Conservation (phyloP, 768 basidiomycete genomes). For the Lepiota brunneoincarnata region DNA sequence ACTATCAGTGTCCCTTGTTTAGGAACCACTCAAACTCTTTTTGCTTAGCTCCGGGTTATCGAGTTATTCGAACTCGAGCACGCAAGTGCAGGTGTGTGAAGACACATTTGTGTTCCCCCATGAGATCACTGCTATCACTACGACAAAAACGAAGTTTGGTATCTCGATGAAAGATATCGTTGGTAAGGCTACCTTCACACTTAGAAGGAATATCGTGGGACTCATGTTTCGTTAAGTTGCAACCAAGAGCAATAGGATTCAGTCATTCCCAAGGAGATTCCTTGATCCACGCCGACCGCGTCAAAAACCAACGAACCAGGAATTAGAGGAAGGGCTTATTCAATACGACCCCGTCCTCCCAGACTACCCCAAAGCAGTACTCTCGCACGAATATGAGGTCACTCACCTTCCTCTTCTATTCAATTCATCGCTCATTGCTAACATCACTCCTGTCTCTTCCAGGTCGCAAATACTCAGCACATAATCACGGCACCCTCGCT, state of each 20-base stretch:
- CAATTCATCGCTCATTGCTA: background rate
- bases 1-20: constrained; percentile 4
- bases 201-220: background rate
- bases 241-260: constrained; percentile 69
- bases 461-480: constrained; percentile 68
- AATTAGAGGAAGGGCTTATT: constrained; percentile 82
- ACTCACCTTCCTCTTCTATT: background rate
- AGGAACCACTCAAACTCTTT: background rate
- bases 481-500: constrained; percentile 81
- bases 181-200: constrained; percentile 42
- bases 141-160: constrained; percentile 85
- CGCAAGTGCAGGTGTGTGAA: constrained; percentile 62
- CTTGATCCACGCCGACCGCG: constrained; percentile 84
- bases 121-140: constrained; percentile 64
- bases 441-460: constrained; percentile 5
- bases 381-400: constrained; percentile 51
- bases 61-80: constrained; percentile 47
- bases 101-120: constrained; percentile 49
- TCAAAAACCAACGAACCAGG: constrained; percentile 68
- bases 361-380: constrained; percentile 57
- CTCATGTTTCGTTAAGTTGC: constrained; percentile 52
- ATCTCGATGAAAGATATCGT: constrained; percentile 86
- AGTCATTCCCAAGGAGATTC: constrained; percentile 66
- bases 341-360: constrained; percentile 81
- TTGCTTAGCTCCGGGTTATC: constrained; percentile 40